Evolutionary conservation across 2,329 filamentous ascomycete genomes (phyloP).

Genomic region (Plenodomus tracheiphilus): DNA sequence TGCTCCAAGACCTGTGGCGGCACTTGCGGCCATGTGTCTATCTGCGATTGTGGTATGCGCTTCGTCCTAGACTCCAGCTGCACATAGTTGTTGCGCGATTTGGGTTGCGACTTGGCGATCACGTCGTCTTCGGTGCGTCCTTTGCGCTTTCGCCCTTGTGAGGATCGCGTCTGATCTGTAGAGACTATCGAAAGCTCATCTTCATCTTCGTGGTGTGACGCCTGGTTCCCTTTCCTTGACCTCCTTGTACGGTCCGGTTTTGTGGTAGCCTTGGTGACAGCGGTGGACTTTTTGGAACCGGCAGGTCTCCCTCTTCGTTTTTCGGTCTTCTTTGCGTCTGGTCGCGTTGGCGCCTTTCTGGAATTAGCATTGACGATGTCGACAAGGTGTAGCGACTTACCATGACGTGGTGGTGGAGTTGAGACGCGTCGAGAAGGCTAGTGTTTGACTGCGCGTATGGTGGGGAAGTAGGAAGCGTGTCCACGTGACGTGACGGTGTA

Average conservation of each 20-base stretch:
- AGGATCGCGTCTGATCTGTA: constrained; percentile 1
- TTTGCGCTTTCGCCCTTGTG: constrained; percentile 26
- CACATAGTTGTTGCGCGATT: constrained; percentile 29
- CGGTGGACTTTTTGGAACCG: constrained; percentile 23
- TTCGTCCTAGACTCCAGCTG: constrained; percentile 41
- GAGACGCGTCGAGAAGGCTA: constrained; percentile 17
- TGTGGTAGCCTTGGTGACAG: constrained; percentile 12
- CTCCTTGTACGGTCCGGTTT: constrained; percentile 15
- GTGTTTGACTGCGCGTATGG: constrained; percentile 11
- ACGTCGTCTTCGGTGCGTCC: constrained; percentile 19
- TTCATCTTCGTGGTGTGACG: constrained; percentile 13
- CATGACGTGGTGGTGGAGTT: constrained; percentile 32
- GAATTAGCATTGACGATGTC: constrained; percentile 12
- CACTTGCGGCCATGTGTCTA: constrained; percentile 58
- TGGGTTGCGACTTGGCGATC: constrained; percentile 17
- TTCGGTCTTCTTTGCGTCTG: constrained; percentile 10
- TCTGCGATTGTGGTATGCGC: constrained; percentile 41
- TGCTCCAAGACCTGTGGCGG: constrained; percentile 58
- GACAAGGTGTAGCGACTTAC: constrained; percentile 16
- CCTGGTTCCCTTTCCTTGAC: constrained; percentile 10
- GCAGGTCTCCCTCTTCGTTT: constrained; percentile 32
- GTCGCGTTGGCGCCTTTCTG: constrained; percentile 29
- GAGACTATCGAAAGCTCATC: constrained; percentile 12
- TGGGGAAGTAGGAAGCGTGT: constrained; percentile 3
- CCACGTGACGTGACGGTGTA: not conserved